Percentiles rank a stretch among this genome's conserved stretches.
phyloP scores from a whole-genome alignment of 805 yeast species.

The Starmerella bombicola region DNA sequence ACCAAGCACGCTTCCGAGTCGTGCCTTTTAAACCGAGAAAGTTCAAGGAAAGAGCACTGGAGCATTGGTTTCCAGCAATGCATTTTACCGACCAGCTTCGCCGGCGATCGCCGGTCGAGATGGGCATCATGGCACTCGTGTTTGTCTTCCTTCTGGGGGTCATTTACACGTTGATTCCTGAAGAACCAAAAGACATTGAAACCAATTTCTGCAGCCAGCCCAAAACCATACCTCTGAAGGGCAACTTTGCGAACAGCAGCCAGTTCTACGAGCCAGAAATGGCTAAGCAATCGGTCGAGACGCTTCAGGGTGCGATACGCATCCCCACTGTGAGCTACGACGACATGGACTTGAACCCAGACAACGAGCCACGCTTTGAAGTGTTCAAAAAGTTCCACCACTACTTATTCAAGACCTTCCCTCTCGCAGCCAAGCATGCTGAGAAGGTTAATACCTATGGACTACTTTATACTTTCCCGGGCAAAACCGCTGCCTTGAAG shows the following conservation, averaged over 20 bases:
- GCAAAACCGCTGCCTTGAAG: conserved; percentile 39
- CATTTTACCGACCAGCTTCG: conserved; percentile 1
- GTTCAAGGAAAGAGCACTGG: background rate
- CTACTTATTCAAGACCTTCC: conserved; percentile 41
- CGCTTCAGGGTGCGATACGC: conserved; percentile 42
- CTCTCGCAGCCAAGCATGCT: conserved; percentile 37
- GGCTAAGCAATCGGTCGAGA: conserved; percentile 12
- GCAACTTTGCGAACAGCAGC: conserved; percentile 4
- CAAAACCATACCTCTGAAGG: conserved; percentile 2
- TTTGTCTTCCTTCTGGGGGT: conserved; percentile 16
- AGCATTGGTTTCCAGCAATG: no score
- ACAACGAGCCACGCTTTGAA: conserved; percentile 41
- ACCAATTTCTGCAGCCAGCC: conserved; percentile 23
- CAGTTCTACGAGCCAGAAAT: conserved; percentile 16
- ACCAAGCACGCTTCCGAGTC: background rate
- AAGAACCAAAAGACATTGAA: conserved; percentile 13
- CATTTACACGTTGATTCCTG: conserved; percentile 18
- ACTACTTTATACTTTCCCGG: conserved; percentile 53
- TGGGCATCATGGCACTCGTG: conserved; percentile 19
- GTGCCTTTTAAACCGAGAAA: background rate
- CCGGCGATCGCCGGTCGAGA: conserved; percentile 19
- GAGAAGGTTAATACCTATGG: conserved; percentile 51
- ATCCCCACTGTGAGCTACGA: conserved; percentile 58
- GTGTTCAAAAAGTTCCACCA: conserved; percentile 37
- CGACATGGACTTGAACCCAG: conserved; percentile 34